Percentiles rank a stretch among this genome's conserved stretches.
phyloP scores from a whole-genome alignment of 192 early-diverging fungal genomes.

The Paraglomus brasilianum region DNA sequence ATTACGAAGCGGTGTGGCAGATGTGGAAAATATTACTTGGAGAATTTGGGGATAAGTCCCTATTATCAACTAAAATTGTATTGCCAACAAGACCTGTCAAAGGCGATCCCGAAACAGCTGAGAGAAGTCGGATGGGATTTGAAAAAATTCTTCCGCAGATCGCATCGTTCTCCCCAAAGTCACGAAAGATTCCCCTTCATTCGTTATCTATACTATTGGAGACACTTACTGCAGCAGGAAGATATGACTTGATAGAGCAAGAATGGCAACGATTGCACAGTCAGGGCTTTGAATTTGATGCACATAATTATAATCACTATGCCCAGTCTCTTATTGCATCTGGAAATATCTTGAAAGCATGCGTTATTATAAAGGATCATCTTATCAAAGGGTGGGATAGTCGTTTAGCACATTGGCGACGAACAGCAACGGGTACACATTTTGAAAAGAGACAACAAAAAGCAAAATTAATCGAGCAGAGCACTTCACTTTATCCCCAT shows the following conservation, averaged over 20 bases:
- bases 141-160: too few relatives aligned
- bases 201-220: conserved; percentile 52
- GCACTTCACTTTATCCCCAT: conserved; percentile 1
- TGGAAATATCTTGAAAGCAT: conserved; percentile 40
- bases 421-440: neutral
- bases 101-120: neutral
- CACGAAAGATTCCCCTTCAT: conserved; percentile 30
- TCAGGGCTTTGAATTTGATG: conserved; percentile 47
- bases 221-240: conserved; percentile 35
- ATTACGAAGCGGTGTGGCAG: conserved; percentile 44
- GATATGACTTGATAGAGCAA: conserved; percentile 33
- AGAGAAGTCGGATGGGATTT: too few relatives aligned
- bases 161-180: conserved; percentile 27
- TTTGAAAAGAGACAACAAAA: neutral
- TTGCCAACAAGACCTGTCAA: too few relatives aligned
- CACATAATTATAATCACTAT: conserved; percentile 54
- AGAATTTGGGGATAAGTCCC: neutral
- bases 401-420: conserved; percentile 8
- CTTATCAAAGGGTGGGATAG: conserved; percentile 34
- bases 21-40: conserved; percentile 47
- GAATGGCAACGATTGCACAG: conserved; percentile 43
- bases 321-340: conserved; percentile 38
- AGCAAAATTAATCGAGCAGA: neutral
- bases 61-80: too few relatives aligned
- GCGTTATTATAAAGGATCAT: conserved; percentile 35